A percentile compares a stretch with the other conserved stretches of the same genome.
phyloP scores from a whole-genome alignment of 2,329 filamentous ascomycete genomes.

The Tolypocladium capitatum region DNA sequence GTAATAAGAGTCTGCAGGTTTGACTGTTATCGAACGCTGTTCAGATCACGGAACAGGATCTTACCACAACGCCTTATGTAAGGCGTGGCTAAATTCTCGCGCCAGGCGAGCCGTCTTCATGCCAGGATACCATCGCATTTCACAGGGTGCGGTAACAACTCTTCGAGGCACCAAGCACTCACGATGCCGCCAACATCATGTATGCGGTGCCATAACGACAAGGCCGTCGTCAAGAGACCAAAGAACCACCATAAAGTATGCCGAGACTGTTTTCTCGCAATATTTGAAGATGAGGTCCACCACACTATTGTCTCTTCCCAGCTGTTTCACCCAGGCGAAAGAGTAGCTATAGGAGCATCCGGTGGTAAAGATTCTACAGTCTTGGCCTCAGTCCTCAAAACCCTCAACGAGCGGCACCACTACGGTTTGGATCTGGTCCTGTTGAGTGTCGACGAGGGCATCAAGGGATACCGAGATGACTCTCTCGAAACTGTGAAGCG shows the following conservation, averaged over 20 bases:
- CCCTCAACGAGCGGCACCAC: slow-evolving; percentile 75
- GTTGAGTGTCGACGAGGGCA: slow-evolving; percentile 91
- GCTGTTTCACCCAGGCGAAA: slow-evolving; percentile 76
- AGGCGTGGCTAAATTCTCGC: background rate
- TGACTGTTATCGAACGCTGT: background rate
- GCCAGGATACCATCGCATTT: background rate
- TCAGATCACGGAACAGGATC: background rate
- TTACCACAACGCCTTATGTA: background rate
- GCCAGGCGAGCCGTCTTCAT: background rate
- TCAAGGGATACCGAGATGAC: slow-evolving; percentile 93
- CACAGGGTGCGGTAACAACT: background rate
- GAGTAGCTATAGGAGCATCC: slow-evolving; percentile 86
- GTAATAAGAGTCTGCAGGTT: background rate
- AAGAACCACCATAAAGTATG: slow-evolving; percentile 94
- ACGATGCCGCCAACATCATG: slow-evolving; percentile 68
- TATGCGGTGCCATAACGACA: slow-evolving; percentile 58
- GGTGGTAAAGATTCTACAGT: slow-evolving; percentile 98
- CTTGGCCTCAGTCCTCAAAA: slow-evolving; percentile 85
- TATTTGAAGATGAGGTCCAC: slow-evolving; percentile 90
- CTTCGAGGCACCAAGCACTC: background rate
- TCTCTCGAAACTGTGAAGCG: slow-evolving; percentile 92
- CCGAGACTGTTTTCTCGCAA: slow-evolving; percentile 69
- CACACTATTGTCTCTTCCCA: slow-evolving; percentile 72
- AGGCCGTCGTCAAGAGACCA: slow-evolving; percentile 81
- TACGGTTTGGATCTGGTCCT: slow-evolving; percentile 80